These are phyloP conservation scores for Carex arenaria DNA, from an alignment of 202 grass and related monocot species.

Conservation along the genomic window DNA sequence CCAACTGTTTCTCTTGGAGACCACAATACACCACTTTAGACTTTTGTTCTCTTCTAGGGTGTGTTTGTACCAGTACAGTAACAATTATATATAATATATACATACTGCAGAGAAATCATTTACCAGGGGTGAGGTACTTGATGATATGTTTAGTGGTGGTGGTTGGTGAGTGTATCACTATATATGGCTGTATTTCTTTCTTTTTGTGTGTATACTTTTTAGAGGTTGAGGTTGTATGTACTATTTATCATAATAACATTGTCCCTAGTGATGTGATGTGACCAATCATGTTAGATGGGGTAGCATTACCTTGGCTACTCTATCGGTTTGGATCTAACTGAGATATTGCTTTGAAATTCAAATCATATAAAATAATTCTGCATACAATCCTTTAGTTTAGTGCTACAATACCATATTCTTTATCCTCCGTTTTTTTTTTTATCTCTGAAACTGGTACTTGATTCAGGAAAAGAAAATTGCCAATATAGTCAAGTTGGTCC, in stretches of 20 bases:
- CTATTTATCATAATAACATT: neutral
- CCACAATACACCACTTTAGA: slow-evolving; percentile 16
- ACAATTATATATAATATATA: neutral
- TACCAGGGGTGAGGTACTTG: neutral
- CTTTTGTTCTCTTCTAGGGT: slow-evolving; percentile 10
- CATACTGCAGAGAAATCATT: neutral
- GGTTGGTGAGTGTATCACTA: neutral
- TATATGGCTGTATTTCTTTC: neutral
- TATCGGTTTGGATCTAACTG: neutral
- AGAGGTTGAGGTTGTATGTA: neutral
- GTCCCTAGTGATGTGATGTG: neutral
- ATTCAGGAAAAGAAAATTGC: neutral
- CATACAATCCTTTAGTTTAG: no score
- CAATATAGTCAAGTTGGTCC: neutral
- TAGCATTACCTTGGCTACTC: neutral
- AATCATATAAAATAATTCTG: no score
- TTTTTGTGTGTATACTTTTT: neutral
- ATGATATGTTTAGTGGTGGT: neutral
- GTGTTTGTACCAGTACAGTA: slow-evolving; percentile 7
- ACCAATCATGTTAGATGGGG: neutral
- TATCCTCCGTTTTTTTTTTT: neutral
- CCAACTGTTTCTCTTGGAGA: slow-evolving; percentile 24
- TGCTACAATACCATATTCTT: no score
- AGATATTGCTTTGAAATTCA: neutral
- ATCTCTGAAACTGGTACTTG: neutral